These are phyloP conservation scores for Pulveroboletus frians DNA, from an alignment of 768 basidiomycete genomes.

Conservation along the genomic window DNA sequence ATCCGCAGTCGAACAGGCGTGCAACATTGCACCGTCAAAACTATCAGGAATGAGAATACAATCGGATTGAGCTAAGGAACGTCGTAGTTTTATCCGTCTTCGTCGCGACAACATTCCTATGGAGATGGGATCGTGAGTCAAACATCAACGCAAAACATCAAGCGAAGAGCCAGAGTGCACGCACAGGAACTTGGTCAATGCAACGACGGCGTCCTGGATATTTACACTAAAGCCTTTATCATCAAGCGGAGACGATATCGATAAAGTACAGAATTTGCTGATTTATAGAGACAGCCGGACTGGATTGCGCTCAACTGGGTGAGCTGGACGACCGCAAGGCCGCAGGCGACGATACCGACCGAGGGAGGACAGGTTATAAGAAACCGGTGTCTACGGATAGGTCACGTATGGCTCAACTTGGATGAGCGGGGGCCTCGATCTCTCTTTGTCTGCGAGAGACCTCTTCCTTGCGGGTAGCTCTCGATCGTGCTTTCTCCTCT, in stretches of 20 bases:
- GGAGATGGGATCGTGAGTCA: neutral
- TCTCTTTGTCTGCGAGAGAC: slow-evolving; percentile 23
- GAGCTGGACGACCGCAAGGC: neutral
- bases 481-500: slow-evolving; percentile 43
- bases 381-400: slow-evolving; percentile 2
- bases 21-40: neutral
- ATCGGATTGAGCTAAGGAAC: slow-evolving; percentile 1
- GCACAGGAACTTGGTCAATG: slow-evolving; percentile 13
- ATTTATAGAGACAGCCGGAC: slow-evolving; percentile 13
- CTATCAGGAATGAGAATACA: slow-evolving; percentile 10
- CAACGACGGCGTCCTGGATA: neutral
- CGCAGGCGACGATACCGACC: slow-evolving; percentile 14
- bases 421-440: slow-evolving; percentile 10
- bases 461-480: slow-evolving; percentile 26
- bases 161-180: slow-evolving; percentile 6
- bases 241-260: slow-evolving; percentile 4
- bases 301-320: slow-evolving; percentile 13
- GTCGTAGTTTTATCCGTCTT: slow-evolving; percentile 3
- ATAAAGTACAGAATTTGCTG: slow-evolving; percentile 15
- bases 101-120: slow-evolving; percentile 3
- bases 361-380: neutral
- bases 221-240: neutral
- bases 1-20: slow-evolving; percentile 1
- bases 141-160: neutral
- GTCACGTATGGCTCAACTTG: slow-evolving; percentile 13